Conservation (phyloP, 2,329 filamentous ascomycete genomes). For the Colletotrichum siamense region DNA sequence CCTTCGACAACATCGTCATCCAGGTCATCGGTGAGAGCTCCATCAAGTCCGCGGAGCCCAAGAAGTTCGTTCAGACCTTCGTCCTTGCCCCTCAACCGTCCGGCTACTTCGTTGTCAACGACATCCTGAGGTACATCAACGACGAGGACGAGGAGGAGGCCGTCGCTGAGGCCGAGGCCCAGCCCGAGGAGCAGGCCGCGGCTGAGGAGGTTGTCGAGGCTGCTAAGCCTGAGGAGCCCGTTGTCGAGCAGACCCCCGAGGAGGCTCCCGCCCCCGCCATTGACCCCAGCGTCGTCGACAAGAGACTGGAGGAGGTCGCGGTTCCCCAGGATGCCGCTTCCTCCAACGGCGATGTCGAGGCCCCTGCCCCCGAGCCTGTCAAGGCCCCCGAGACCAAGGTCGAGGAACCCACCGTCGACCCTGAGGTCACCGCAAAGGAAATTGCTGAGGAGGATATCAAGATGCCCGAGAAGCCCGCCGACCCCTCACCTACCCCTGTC, state of each 20-base stretch:
- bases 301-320: slow-evolving; percentile 75
- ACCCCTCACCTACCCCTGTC: slow-evolving; percentile 61
- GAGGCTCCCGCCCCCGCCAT: slow-evolving; percentile 29
- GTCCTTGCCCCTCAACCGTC: slow-evolving; percentile 95
- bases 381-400: slow-evolving; percentile 32
- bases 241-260: slow-evolving; percentile 30
- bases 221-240: slow-evolving; percentile 31
- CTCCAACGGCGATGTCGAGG: slow-evolving; percentile 36
- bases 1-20: slow-evolving; percentile 92
- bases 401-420: slow-evolving; percentile 40
- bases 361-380: slow-evolving; percentile 36
- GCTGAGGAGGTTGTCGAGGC: slow-evolving; percentile 53
- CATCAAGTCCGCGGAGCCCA: slow-evolving; percentile 88
- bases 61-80: slow-evolving; percentile 98
- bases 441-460: slow-evolving; percentile 60
- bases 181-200: slow-evolving; percentile 36
- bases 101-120: slow-evolving; percentile 97
- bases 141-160: slow-evolving; percentile 79
- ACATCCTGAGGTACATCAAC: slow-evolving; percentile 93
- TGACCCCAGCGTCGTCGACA: slow-evolving; percentile 65
- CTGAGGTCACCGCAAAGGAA: slow-evolving; percentile 57
- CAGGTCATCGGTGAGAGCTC: slow-evolving; percentile 98
- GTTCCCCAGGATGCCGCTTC: slow-evolving; percentile 39
- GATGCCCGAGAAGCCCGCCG: slow-evolving; percentile 71
- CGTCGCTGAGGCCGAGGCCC: slow-evolving; percentile 36